These are phyloP conservation scores for Leucogyrophana mollusca DNA, from an alignment of 768 basidiomycete genomes.

Conservation along the genomic window DNA sequence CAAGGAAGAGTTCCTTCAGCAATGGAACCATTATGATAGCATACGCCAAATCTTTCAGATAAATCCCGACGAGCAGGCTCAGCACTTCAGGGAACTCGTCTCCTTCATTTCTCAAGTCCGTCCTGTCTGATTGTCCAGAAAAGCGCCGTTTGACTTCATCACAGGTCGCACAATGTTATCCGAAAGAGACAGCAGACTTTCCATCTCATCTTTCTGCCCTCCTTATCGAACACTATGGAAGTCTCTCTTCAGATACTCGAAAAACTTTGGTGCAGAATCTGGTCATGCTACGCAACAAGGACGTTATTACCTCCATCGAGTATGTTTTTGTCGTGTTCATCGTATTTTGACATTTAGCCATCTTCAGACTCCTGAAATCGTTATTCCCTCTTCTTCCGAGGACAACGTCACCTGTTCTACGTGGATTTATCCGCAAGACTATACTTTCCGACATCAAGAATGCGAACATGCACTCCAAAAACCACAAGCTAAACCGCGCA, in stretches of 20 bases:
- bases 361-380: constrained; percentile 73
- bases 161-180: constrained; percentile 91
- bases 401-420: constrained; percentile 81
- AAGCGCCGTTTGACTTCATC: not conserved
- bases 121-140: not conserved
- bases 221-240: constrained; percentile 75
- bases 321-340: constrained; percentile 36
- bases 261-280: constrained; percentile 87
- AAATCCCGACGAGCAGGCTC: constrained; percentile 81
- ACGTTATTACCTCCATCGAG: constrained; percentile 91
- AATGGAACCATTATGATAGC: constrained; percentile 94
- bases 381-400: constrained; percentile 97
- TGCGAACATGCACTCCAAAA: constrained; percentile 84
- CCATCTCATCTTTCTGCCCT: constrained; percentile 77
- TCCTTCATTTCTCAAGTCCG: constrained; percentile 85
- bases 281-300: constrained; percentile 91
- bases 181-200: constrained; percentile 84
- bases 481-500: constrained; percentile 94
- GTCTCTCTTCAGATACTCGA: constrained; percentile 76
- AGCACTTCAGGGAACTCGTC: constrained; percentile 84
- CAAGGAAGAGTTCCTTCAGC: constrained; percentile 93
- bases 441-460: constrained; percentile 92
- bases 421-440: constrained; percentile 86
- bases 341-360: not conserved
- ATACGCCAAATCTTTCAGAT: constrained; percentile 82